Conservation (phyloP, 2,329 filamentous ascomycete genomes). For the Cytospora leucostoma region DNA sequence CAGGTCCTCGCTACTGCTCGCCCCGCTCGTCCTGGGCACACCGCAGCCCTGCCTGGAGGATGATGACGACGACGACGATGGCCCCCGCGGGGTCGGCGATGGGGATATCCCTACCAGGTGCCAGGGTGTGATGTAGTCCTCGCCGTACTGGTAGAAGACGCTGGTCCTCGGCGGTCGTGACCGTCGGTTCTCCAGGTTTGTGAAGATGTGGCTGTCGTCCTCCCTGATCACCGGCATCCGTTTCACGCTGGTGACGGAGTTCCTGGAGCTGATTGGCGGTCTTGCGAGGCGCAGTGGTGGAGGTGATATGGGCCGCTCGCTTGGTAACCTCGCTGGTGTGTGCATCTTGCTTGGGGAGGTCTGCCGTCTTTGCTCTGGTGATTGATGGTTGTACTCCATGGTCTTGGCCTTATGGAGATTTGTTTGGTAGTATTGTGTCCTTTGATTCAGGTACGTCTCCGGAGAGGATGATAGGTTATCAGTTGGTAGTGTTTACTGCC, state of each 20-base stretch:
- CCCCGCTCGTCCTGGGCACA: neutral
- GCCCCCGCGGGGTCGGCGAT: slow-evolving; percentile 4
- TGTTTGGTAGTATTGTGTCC: neutral
- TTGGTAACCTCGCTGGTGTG: slow-evolving; percentile 12
- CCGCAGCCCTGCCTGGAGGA: slow-evolving; percentile 5
- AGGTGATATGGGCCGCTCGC: slow-evolving; percentile 2
- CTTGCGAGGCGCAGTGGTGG: neutral
- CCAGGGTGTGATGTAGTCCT: slow-evolving; percentile 26
- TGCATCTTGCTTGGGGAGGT: neutral
- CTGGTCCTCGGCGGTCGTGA: slow-evolving; percentile 4
- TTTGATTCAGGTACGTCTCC: neutral
- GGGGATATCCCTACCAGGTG: slow-evolving; percentile 14
- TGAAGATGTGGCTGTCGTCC: slow-evolving; percentile 18
- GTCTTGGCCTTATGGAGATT: neutral
- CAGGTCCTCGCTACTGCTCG: slow-evolving; percentile 10
- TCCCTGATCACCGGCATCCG: slow-evolving; percentile 24
- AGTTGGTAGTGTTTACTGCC: neutral
- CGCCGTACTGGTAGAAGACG: slow-evolving; percentile 26
- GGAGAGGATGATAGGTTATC: neutral
- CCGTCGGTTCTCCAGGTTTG: slow-evolving; percentile 3
- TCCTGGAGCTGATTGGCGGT: slow-evolving; percentile 2
- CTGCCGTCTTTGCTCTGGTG: slow-evolving; percentile 8
- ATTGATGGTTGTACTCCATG: neutral
- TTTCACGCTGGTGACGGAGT: slow-evolving; percentile 12
- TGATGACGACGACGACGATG: neutral